Base-by-base conservation (phyloP, 768 basidiomycete genomes). In the Brasilioporus rufonigricans region DNA sequence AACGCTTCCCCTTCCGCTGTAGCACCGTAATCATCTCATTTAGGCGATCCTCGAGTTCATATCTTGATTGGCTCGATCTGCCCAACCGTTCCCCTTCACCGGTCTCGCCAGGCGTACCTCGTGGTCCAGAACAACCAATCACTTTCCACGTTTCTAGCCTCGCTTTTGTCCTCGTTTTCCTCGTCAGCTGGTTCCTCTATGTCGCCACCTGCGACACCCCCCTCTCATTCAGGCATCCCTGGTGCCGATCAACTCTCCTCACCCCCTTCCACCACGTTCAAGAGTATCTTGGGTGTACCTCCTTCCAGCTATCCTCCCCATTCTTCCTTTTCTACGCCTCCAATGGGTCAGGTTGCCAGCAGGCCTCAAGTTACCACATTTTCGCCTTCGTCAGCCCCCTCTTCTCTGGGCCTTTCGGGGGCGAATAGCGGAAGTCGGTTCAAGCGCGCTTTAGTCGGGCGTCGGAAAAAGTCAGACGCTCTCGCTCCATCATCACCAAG, bases 151-250 rank as follows among this genome's bases (percentile, higher is more conserved):
- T 76, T 78, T 55, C 64, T 68, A 50, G 70, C 71, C 66, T 76
- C 76, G 43, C 69, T 72, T 55, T 71, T 74, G 31, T 74, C 77
- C 68, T 77, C 79, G 59, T 75, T 79, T 65, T 66, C 74, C 59
- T 73, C 78, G 63, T 72, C 77, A 56, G 67, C 71, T 61, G 71
- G 67, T 57, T 68, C 75, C 52, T 71, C 74, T 62, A 74, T 74
- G 71, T 66, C 71, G 66, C 67, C 71, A 59, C 74, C 67, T 60
- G 69, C 69, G 61, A 67, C 65, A 45, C 61, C 67, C 48, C 66
- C 68, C 56, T 70, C 75, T 53, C 70, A 64, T 66, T 75, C 76
- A 62, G 75, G 77, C 71, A 73, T 74, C 67, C 65, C 61, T 63
- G 61, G 62, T 62, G 66, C 72, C 68, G 78, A 80, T 80, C 77